Evolutionary conservation across 2,329 filamentous ascomycete species (phyloP).

Genomic region (Biscogniauxia sp.): DNA sequence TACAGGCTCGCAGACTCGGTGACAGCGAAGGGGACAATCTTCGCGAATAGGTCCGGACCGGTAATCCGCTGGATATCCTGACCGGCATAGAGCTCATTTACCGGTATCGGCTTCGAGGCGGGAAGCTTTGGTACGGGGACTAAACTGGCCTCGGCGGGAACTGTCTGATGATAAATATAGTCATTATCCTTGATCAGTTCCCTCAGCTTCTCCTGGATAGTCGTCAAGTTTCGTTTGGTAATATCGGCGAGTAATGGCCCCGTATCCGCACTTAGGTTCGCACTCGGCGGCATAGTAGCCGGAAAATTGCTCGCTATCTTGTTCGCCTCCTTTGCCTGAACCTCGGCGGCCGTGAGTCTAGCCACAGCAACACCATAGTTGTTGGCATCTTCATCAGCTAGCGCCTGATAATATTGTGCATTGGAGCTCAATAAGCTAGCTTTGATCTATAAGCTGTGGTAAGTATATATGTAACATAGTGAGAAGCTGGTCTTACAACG

Average conservation of each 20-base stretch:
- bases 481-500: constrained; percentile 22
- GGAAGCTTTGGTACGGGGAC: constrained; percentile 84
- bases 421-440: constrained; percentile 77
- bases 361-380: constrained; percentile 83
- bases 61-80: constrained; percentile 98
- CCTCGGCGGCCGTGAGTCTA: constrained; percentile 78
- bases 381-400: constrained; percentile 86
- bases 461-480: constrained; percentile 8
- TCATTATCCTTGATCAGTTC: constrained; percentile 90
- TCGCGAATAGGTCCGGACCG: constrained; percentile 93
- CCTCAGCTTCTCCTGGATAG: constrained; percentile 75
- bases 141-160: constrained; percentile 81
- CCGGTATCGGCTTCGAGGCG: constrained; percentile 93
- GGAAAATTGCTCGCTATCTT: constrained; percentile 78
- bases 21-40: constrained; percentile 92
- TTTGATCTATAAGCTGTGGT: constrained; percentile 58
- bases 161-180: constrained; percentile 93
- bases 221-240: constrained; percentile 76
- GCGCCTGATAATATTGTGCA: constrained; percentile 89
- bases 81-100: constrained; percentile 93
- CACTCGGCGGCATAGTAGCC: constrained; percentile 70
- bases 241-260: constrained; percentile 73
- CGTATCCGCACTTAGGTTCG: constrained; percentile 81
- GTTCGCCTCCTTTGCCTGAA: constrained; percentile 73
- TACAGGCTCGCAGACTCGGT: constrained; percentile 97